Evolutionary conservation across 164 flowering plant species (phyloP), one percentile per base, ranked within the genome.

Genomic region (Platanus orientalis): DNA sequence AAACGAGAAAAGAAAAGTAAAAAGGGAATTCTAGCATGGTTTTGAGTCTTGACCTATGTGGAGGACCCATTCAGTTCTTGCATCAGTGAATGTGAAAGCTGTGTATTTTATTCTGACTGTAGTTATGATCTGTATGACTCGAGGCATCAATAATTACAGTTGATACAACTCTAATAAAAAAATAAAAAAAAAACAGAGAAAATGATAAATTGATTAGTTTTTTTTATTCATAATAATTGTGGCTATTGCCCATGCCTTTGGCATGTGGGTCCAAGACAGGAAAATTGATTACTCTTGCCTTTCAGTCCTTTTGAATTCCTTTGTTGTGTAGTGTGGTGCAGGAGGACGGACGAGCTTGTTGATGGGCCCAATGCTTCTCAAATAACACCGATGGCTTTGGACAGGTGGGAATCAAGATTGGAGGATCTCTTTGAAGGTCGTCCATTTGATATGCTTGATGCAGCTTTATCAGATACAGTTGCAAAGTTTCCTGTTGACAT

Each of bases 361-460:
- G 97, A 91, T 78, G 97, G 97, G 10, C 97, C 97, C 28, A 91
- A 91, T 79, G 91, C 96, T 29, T 84, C 94, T 36, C 97, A 91
- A 64, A 87, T 91, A 67, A 91, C 97, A 50, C 97, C 97, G n/a
- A 70, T 65, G 23, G 96, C 94, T 67, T 70, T 91, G 64, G 97
- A 89, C 51, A 79, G 97, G 60, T 91, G 97, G 97, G 89, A 85
- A 62, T 73, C 82, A 49, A 83, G 97, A 69, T 69, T 89, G 69
- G 83, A 80, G 64, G 93, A 83, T 72, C 80, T 91, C 52, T 91
- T 87, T 66, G 67, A 55, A 34, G 92, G 94, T 17, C 88, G 83
- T 28, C 96, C 97, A 39, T 89, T 79, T 69, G 97, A 92, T 74
- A 89, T 89, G 96, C 81, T 85, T 58, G 97, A 91, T 82, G 96